Conservation (phyloP, 2,329 filamentous ascomycete species). For the Neofusicoccum ribis region DNA sequence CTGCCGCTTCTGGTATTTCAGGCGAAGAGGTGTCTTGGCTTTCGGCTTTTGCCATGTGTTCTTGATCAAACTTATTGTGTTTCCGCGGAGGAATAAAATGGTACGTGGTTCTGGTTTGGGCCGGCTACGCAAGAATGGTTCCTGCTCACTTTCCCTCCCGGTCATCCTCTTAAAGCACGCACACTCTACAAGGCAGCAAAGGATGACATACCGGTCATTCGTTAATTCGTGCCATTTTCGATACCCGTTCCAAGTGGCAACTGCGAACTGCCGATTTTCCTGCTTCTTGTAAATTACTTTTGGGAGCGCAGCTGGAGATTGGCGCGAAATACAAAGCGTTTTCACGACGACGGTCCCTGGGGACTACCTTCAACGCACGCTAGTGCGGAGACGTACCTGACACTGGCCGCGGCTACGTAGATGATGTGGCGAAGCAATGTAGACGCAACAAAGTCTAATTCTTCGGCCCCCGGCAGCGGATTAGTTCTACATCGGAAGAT, state of each 20-base stretch:
- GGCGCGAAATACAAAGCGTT: not conserved
- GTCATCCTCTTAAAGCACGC: not conserved
- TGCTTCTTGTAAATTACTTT: conserved; percentile 10
- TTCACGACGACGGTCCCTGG: not conserved
- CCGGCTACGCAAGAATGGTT: not conserved
- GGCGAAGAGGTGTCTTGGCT: not conserved
- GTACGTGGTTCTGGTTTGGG: not conserved
- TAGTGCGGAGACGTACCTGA: too few relatives aligned
- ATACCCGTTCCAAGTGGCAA: not conserved
- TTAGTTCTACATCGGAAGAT: not conserved
- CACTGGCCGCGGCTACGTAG: not conserved
- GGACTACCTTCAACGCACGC: too few relatives aligned
- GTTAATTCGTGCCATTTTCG: not conserved
- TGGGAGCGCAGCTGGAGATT: not conserved
- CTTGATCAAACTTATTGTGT: not conserved
- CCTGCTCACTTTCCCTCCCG: not conserved
- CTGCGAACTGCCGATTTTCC: not conserved
- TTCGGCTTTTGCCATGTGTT: not conserved
- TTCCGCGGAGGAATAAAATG: not conserved
- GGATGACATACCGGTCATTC: not conserved
- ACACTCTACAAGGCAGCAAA: not conserved
- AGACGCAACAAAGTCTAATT: not conserved
- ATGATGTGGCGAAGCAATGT: not conserved
- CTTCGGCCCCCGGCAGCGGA: not conserved
- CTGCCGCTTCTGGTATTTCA: not conserved